Evolutionary conservation across 768 basidiomycete genomes (phyloP), one percentile per base, ranked within the genome.

Genomic region (Leccinum rimulosum): DNA sequence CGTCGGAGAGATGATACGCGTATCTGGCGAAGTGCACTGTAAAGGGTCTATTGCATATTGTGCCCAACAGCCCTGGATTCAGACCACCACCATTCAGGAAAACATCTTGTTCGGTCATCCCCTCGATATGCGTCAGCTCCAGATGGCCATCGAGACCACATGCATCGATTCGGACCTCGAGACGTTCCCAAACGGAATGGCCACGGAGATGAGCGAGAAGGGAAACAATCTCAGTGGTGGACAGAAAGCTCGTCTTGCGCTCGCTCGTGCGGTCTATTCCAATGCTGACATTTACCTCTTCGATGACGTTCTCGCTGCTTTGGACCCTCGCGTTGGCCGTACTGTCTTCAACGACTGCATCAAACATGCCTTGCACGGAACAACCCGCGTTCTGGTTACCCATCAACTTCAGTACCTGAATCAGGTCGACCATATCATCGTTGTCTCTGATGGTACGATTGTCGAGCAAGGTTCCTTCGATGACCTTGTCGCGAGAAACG

Each of bases 121-220:
- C 10, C 57, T 73, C 47, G 58, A 73, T 55, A 51, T 68, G 43
- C 62, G 30, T 28, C 70, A 58, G 27, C 65, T 71, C 48, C 67
- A 73, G 43, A 67, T 56, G 50, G 70, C 71, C 17, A 63, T 71
- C 35, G 60, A 66, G 49, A 66, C 62, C 11, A 70, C 71, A 5
- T 70, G 69, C 33, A 70, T 71, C 27, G 66, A 70, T 36, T 64
- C 67, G 14, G 70, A 71, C 52, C 64, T 71, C 45, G 71, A 71
- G 36, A 63, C 65, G 0, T 68, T 72, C 57, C 68, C 71, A 3
- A 55, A 63, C 38, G 70, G 70, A 25, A 65, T 71, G 62, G 70
- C 69, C 38, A 81, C 80, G 2, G 77, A 81, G 63, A 73, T 81
- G 59, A 80, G 78, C 31, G 80, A 81, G 61, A 80, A 79, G 60